phyloP scores from a whole-genome alignment of 352 stramenopile species.

The Thalassiosira exigua region DNA sequence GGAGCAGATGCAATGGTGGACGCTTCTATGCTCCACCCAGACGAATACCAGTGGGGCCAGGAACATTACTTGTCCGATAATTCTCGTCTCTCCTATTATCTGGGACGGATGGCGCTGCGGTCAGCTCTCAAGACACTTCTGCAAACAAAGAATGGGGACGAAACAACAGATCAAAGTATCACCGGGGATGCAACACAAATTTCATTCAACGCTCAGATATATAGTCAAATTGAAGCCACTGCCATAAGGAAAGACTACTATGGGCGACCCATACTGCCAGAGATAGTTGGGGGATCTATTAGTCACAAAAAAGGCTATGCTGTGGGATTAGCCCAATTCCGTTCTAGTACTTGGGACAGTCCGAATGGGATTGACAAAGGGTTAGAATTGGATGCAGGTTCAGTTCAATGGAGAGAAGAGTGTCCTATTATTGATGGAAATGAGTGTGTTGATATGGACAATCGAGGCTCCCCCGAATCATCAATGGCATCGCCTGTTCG shows the following conservation, averaged over 20 bases:
- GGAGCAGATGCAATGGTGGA: constrained; percentile 11
- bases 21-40: constrained; percentile 29
- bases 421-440: constrained; percentile 62
- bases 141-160: constrained; percentile 5
- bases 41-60: constrained; percentile 54
- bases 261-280: constrained; percentile 69
- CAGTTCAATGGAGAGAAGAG: constrained; percentile 51
- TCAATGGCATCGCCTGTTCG: constrained; percentile 2
- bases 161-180: neutral
- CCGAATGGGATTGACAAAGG: neutral
- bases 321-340: constrained; percentile 62
- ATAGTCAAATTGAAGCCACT: constrained; percentile 52
- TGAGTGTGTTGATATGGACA: neutral
- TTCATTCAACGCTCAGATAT: constrained; percentile 17
- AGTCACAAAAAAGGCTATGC: constrained; percentile 73
- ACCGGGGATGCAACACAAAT: constrained; percentile 1
- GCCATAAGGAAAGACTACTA: constrained; percentile 74
- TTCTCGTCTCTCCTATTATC: constrained; percentile 56
- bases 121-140: constrained; percentile 37
- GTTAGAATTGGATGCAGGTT: constrained; percentile 19
- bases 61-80: constrained; percentile 32
- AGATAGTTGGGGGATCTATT: constrained; percentile 70
- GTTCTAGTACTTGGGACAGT: constrained; percentile 15
- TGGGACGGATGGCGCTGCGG: constrained; percentile 55
- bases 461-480: neutral